These are phyloP conservation scores for Diaporthe nobilis DNA, from an alignment of 2,329 filamentous ascomycete genomes.

Conservation along the genomic window DNA sequence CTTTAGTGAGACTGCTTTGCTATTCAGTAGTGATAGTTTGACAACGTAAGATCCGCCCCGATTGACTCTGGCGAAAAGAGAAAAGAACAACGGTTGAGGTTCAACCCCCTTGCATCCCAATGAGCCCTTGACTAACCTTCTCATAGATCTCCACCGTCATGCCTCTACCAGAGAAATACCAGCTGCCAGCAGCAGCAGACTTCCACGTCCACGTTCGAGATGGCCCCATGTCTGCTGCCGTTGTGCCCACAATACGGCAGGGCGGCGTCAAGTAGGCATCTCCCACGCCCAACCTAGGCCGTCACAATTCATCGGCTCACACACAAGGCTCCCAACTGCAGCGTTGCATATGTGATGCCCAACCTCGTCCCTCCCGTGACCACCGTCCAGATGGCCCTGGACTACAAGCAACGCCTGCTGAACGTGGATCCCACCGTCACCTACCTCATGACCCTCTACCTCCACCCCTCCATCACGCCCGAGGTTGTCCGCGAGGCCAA, in stretches of 20 bases:
- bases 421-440: conserved; percentile 73
- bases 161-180: conserved; percentile 52
- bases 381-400: conserved; percentile 73
- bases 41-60: background rate
- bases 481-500: conserved; percentile 81
- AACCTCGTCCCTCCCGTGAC: conserved; percentile 76
- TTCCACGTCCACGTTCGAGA: conserved; percentile 81
- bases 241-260: conserved; percentile 60
- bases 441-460: conserved; percentile 81
- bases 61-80: background rate
- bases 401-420: conserved; percentile 74
- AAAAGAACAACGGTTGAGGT: background rate
- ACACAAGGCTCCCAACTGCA: conserved; percentile 39
- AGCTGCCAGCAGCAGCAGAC: conserved; percentile 76
- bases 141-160: conserved; percentile 42
- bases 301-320: conserved; percentile 39
- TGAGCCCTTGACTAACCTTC: background rate
- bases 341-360: conserved; percentile 61
- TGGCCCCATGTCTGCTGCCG: conserved; percentile 73
- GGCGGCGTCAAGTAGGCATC: conserved; percentile 47
- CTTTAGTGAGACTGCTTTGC: background rate
- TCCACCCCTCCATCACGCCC: conserved; percentile 74
- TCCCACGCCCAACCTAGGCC: conserved; percentile 71
- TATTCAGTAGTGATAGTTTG: background rate
- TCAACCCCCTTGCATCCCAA: background rate